Evolutionary conservation across 2,329 filamentous ascomycete genomes (phyloP).

Genomic region (Zasmidium citrigriseum): DNA sequence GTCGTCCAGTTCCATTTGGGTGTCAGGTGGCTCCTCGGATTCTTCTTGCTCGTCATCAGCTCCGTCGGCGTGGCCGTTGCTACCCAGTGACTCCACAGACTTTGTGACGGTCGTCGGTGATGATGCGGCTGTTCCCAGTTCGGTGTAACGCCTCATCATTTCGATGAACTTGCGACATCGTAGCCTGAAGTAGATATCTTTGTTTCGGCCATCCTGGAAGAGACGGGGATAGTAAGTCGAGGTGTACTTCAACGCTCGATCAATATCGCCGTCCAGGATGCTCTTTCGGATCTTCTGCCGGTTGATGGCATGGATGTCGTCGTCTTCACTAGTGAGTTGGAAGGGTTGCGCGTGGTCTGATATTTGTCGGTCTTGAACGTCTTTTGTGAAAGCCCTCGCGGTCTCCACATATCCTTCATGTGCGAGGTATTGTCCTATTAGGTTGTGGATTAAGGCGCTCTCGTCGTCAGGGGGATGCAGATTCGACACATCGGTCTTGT

Average conservation of each 20-base stretch:
- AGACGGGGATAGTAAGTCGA: slow-evolving; percentile 77
- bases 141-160: slow-evolving; percentile 77
- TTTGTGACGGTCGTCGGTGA: slow-evolving; percentile 31
- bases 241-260: slow-evolving; percentile 81
- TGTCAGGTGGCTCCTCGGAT: slow-evolving; percentile 42
- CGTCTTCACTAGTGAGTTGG: slow-evolving; percentile 51
- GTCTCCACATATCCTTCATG: slow-evolving; percentile 97
- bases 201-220: slow-evolving; percentile 66
- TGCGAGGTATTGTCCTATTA: slow-evolving; percentile 85
- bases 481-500: slow-evolving; percentile 56
- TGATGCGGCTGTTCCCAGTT: slow-evolving; percentile 54
- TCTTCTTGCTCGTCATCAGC: slow-evolving; percentile 42
- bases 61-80: slow-evolving; percentile 29
- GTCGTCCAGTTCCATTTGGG: slow-evolving; percentile 61
- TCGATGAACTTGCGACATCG: slow-evolving; percentile 92
- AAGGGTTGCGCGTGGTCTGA: slow-evolving; percentile 40
- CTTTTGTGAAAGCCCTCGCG: slow-evolving; percentile 76
- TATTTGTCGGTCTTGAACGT: slow-evolving; percentile 70
- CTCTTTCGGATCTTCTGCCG: slow-evolving; percentile 80
- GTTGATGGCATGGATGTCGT: slow-evolving; percentile 72
- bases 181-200: slow-evolving; percentile 83
- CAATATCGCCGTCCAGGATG: slow-evolving; percentile 89
- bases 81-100: slow-evolving; percentile 27
- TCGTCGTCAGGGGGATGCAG: slow-evolving; percentile 69
- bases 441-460: slow-evolving; percentile 74